These are phyloP conservation scores for Sugiyamaella novakii DNA, from an alignment of 1,139 yeast genomes.

Conservation along the genomic window DNA sequence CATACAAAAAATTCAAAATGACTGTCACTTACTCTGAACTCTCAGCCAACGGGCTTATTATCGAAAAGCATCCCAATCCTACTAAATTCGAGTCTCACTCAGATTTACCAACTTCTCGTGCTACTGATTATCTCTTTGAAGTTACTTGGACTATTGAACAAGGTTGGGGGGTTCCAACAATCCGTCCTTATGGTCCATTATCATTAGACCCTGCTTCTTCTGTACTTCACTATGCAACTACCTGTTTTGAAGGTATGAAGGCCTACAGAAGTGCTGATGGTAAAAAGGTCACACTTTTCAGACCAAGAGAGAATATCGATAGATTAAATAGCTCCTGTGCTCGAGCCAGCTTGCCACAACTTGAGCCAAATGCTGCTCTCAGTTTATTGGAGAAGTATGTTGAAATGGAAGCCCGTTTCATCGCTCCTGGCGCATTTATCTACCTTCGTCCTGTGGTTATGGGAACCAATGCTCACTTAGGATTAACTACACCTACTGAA, in stretches of 20 bases:
- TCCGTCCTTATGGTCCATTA: slow-evolving; percentile 47
- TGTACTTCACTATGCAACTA: slow-evolving; percentile 41
- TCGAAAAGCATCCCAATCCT: slow-evolving; percentile 25
- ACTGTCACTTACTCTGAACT: slow-evolving; percentile 25
- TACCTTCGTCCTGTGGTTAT: slow-evolving; percentile 41
- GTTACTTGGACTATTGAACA: slow-evolving; percentile 44
- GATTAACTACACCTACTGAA: slow-evolving; percentile 44
- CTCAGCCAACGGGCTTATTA: slow-evolving; percentile 27
- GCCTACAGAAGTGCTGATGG: slow-evolving; percentile 40
- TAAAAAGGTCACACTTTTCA: slow-evolving; percentile 44
- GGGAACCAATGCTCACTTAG: slow-evolving; percentile 44
- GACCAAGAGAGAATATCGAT: slow-evolving; percentile 48
- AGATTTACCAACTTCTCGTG: slow-evolving; percentile 25
- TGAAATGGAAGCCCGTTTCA: slow-evolving; percentile 42
- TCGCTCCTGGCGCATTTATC: slow-evolving; percentile 38
- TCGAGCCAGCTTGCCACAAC: slow-evolving; percentile 47
- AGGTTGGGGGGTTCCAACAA: slow-evolving; percentile 48
- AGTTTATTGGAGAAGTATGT: slow-evolving; percentile 45
- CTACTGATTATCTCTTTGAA: slow-evolving; percentile 50
- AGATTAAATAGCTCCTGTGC: slow-evolving; percentile 48
- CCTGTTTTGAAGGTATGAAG: slow-evolving; percentile 44
- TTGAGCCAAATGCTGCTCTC: slow-evolving; percentile 46
- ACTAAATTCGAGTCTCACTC: slow-evolving; percentile 26
- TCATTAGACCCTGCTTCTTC: slow-evolving; percentile 39
- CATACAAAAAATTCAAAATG: slow-evolving; percentile 17